phyloP scores from a whole-genome alignment of 805 yeast genomes.

The Saturnispora halmiae region DNA sequence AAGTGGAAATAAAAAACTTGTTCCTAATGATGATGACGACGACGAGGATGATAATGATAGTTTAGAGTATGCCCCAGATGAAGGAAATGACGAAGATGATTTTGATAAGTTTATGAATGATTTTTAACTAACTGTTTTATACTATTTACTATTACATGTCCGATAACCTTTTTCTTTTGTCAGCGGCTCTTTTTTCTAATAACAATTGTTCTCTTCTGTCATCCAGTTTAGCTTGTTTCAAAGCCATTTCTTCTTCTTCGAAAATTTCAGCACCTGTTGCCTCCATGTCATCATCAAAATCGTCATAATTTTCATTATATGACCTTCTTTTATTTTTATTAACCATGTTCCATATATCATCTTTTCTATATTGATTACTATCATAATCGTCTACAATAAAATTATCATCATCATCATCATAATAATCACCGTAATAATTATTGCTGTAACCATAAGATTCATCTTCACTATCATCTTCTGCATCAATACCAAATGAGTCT shows the following conservation, averaged over 20 bases:
- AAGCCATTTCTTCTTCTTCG: slow-evolving; percentile 69
- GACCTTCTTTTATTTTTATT: slow-evolving; percentile 56
- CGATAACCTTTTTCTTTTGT: slow-evolving; percentile 26
- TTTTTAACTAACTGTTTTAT: slow-evolving; percentile 1
- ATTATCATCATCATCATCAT: slow-evolving; percentile 39
- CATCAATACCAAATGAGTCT: slow-evolving; percentile 27
- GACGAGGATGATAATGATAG: slow-evolving; percentile 16
- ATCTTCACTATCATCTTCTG: slow-evolving; percentile 29
- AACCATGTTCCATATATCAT: slow-evolving; percentile 85
- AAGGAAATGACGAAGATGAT: slow-evolving; percentile 9
- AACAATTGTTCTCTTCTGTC: slow-evolving; percentile 63
- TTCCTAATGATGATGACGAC: not conserved
- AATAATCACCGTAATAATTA: slow-evolving; percentile 54
- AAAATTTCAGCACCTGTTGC: slow-evolving; percentile 86
- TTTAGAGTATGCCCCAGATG: slow-evolving; percentile 18
- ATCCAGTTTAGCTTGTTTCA: slow-evolving; percentile 61
- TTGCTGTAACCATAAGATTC: slow-evolving; percentile 31
- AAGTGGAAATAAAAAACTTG: not conserved
- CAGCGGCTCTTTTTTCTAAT: slow-evolving; percentile 40
- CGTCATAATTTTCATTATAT: slow-evolving; percentile 37
- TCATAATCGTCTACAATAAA: slow-evolving; percentile 32
- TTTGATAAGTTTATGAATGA: slow-evolving; percentile 14
- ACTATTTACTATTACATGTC: not conserved
- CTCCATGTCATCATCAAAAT: slow-evolving; percentile 74
- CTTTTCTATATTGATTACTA: slow-evolving; percentile 60